These are phyloP conservation scores for Rhizopogon parksii DNA, from an alignment of 1,284 basidiomycete genomes.

Conservation along the genomic window DNA sequence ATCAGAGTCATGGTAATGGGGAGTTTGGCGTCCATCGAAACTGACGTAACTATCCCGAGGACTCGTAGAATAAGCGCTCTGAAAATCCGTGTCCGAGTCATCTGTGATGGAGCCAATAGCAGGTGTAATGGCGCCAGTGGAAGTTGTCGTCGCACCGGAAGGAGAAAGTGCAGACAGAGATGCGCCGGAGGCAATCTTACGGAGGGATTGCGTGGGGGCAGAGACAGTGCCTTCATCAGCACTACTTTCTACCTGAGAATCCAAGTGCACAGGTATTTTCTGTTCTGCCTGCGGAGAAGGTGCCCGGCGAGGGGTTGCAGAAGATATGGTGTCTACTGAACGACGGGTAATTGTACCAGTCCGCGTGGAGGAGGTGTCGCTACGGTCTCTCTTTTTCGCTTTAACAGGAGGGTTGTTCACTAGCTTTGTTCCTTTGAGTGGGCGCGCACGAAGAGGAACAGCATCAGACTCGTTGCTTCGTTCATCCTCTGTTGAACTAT, in stretches of 20 bases:
- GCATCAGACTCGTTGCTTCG: slow-evolving; percentile 30
- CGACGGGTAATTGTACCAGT: slow-evolving; percentile 21
- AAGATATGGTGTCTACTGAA: slow-evolving; percentile 20
- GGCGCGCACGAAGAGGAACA: slow-evolving; percentile 21
- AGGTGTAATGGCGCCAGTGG: slow-evolving; percentile 37
- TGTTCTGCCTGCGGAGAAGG: slow-evolving; percentile 27
- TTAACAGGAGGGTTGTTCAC: slow-evolving; percentile 27
- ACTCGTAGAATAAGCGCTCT: slow-evolving; percentile 73
- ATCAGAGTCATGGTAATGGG: slow-evolving; percentile 23
- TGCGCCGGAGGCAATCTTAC: slow-evolving; percentile 31
- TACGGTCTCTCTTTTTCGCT: slow-evolving; percentile 28
- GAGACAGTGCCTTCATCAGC: slow-evolving; percentile 13
- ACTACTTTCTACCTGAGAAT: slow-evolving; percentile 21
- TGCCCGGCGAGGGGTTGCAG: slow-evolving; percentile 30
- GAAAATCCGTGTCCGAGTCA: slow-evolving; percentile 78
- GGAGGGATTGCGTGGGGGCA: slow-evolving; percentile 16
- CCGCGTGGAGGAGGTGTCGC: slow-evolving; percentile 28
- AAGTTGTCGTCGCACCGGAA: slow-evolving; percentile 23
- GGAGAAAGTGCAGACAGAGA: slow-evolving; percentile 32
- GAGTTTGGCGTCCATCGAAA: slow-evolving; percentile 25
- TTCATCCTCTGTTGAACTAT: slow-evolving; percentile 23
- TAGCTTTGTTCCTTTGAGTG: slow-evolving; percentile 22
- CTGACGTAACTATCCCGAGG: slow-evolving; percentile 57
- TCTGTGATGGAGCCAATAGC: slow-evolving; percentile 48
- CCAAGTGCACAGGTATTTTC: slow-evolving; percentile 19